These are phyloP conservation scores for Metrosideros polymorpha DNA, from an alignment of 441 rosid species.

Conservation along the genomic window DNA sequence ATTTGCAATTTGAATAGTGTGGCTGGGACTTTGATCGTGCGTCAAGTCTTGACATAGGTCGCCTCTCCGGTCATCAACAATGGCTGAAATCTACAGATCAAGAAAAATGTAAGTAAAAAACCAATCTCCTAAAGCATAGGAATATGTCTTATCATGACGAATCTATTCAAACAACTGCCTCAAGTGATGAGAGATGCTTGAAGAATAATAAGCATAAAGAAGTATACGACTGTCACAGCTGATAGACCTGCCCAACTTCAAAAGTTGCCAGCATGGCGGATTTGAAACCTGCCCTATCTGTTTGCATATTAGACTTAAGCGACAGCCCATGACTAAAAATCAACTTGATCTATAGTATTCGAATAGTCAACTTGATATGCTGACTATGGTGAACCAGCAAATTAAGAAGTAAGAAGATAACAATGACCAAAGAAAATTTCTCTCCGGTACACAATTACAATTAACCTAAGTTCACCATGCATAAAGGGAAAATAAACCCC, in stretches of 20 bases:
- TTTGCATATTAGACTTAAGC: neutral
- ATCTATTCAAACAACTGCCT: neutral
- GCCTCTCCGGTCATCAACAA: neutral
- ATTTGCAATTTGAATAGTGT: neutral
- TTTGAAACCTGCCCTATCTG: neutral
- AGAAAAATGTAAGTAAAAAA: neutral
- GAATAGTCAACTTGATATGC: neutral
- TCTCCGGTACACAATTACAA: neutral
- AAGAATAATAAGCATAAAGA: neutral
- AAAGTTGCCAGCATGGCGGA: neutral
- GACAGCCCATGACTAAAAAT: neutral
- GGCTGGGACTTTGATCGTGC: neutral
- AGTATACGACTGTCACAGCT: neutral
- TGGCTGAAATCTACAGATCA: neutral
- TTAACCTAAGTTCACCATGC: neutral
- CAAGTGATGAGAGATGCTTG: neutral
- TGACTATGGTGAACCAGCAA: neutral
- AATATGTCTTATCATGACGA: neutral
- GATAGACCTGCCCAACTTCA: neutral
- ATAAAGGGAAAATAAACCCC: neutral
- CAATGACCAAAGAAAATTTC: neutral
- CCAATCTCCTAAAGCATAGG: neutral
- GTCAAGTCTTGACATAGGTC: neutral
- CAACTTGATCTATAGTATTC: neutral
- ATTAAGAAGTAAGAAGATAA: neutral